Conservation (phyloP, 192 early-diverging fungal species). For the Phycomyces blakesleeanus region DNA sequence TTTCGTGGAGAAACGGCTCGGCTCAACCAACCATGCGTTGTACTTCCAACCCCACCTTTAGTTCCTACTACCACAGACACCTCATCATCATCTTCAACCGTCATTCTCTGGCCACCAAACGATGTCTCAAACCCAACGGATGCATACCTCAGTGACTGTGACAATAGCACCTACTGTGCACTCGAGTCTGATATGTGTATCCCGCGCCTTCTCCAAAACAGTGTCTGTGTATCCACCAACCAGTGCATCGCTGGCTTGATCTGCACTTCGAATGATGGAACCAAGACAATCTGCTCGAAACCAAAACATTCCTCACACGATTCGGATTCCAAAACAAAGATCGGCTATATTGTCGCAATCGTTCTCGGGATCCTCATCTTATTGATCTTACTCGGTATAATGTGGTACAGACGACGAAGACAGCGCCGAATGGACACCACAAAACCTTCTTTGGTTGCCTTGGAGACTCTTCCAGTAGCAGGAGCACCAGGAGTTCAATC, state of each 20-base stretch:
- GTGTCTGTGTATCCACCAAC: neutral
- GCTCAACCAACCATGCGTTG: neutral
- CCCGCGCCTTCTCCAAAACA: neutral
- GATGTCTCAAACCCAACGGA: neutral
- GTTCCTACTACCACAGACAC: neutral
- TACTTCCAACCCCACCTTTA: too few relatives aligned
- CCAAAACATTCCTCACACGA: neutral
- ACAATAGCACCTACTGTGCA: neutral
- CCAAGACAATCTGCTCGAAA: neutral
- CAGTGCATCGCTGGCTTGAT: neutral
- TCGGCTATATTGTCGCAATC: too few relatives aligned
- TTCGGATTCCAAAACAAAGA: too few relatives aligned
- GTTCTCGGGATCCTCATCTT: too few relatives aligned
- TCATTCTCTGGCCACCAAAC: neutral
- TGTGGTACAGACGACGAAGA: too few relatives aligned
- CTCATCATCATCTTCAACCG: neutral
- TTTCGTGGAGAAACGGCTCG: neutral
- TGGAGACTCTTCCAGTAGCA: too few relatives aligned
- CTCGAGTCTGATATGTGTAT: neutral
- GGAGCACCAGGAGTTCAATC: too few relatives aligned
- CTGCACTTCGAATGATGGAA: neutral
- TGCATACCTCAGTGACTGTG: neutral
- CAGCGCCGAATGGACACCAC: too few relatives aligned
- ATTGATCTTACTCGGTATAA: too few relatives aligned
- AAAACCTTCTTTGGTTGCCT: too few relatives aligned